Evolutionary conservation across 2,329 filamentous ascomycete genomes (phyloP), one percentile per base, ranked within the genome.

Genomic region (Diaporthe longicolla): DNA sequence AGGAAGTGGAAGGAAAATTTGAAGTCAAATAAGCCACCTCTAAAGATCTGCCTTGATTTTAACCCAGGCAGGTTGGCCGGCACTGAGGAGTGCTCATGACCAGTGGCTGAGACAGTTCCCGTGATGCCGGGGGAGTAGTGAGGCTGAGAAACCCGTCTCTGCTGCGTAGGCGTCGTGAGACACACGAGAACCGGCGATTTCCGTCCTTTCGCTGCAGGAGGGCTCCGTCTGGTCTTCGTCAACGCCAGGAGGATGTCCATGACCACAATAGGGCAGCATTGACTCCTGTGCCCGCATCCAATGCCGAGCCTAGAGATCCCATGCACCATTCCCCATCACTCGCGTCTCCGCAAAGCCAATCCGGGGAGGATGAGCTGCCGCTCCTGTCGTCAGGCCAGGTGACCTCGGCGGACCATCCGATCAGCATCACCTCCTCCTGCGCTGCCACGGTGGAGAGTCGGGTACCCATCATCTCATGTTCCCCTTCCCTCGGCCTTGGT

Each of bases 191-290:
- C 13, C 63, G 63, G 63, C 45, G n/a, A n/a, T 32, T 40, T 66
- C 45, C 61, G 61, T 52, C 9, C 29, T 7, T 32, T 45, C 29
- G 19, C 29, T 37, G 13, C 21, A 32, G 26, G 21, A 19, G 4
- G 29, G 5, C 32, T 35, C 45, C 21, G 17, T 10, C 19, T 9
- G 32, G 3, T 21, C 17, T 32, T 54, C 15, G 2, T 43, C 48
- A 68, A 10, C 32, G 63, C 63, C 48, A 68, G 21, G 63, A 66
- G 4, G 45, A 68, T 40, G 63, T 54, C 63, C 63, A 68, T n/a
- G 45, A 54, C 63, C 63, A 68, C 29, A 32, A 37, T 3, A 52
- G 48, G 32, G 35, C 45, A 13, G 50, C 9, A 2, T 8, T 45
- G 1, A 32, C 48, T 2, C 48, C 15, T 9, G 26, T 40, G 48